Base-by-base conservation (phyloP, 2,329 filamentous ascomycete genomes). In the Venturia carpophila region DNA sequence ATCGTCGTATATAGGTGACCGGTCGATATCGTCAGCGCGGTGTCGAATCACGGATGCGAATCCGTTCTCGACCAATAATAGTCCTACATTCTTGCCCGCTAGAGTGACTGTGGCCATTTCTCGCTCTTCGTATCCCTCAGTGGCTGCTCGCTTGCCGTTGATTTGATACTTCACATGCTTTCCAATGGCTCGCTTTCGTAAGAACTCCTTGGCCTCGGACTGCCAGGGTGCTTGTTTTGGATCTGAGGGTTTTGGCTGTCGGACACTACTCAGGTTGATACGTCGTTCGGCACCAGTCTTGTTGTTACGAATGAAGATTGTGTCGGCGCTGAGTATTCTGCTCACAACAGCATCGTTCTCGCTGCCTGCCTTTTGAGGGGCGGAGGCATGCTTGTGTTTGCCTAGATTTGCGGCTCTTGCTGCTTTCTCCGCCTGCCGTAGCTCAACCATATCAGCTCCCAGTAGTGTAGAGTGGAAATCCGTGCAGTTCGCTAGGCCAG, bases 401-500 rank as follows among this genome's bases (percentile, higher is more conserved):
- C 91, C 90, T 56, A 88, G 82, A 71, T 89, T 88, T 69, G 84
- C 84, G 69, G 86, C 84, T 77, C 92, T 92, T 5, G 94, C 94
- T 66, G 84, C 80, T 75, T 90, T 93, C 79, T 99, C 94, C 1
- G 94, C 92, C 69, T 90, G 85, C 68, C 94, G 87, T 66, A 97
- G 85, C 66, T 84, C 76, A 52, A 88, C 87, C 94, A 99, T 99
- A 71, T 93, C 90, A 62, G 85, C 80, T 56, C 94, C 94, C 13
- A 99, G 84, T 79, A 97, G 82, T 47, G 92, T 95, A 0, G 93
- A 96, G 79, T 99, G 94, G 77, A 94, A 92, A 76, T 99, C 94
- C 69, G 92, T 92, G 80, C 93, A 97, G 72, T 91, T 85, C 49
- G 93, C 94, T 65, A 97, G 82, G 71, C 94, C 94, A 64, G 92